These are phyloP conservation scores for Yamadazyma siamensis DNA, from an alignment of 1,139 yeast genomes.

Conservation along the genomic window DNA sequence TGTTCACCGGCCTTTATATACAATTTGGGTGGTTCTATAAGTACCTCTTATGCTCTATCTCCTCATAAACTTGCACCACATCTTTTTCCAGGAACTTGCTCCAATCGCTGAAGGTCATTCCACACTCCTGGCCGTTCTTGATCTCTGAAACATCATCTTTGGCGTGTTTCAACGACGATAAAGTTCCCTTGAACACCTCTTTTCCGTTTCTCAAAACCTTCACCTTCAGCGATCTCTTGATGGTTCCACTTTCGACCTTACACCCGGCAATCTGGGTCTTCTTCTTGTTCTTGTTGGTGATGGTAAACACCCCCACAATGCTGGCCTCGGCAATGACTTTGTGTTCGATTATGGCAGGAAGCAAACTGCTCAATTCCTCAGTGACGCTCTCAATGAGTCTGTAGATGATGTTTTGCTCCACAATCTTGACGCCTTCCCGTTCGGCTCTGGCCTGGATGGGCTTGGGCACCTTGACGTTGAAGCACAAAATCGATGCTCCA, in stretches of 20 bases:
- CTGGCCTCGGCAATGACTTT: constrained; percentile 69
- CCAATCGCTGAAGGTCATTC: constrained; percentile 72
- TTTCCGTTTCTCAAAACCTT: constrained; percentile 59
- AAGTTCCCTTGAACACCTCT: constrained; percentile 61
- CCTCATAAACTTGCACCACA: constrained; percentile 69
- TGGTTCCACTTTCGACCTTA: constrained; percentile 67
- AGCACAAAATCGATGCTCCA: constrained; percentile 70
- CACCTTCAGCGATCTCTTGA: constrained; percentile 58
- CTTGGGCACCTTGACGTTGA: constrained; percentile 70
- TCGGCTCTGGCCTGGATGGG: constrained; percentile 62
- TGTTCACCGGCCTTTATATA: too few species aligned
- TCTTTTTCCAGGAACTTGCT: constrained; percentile 76
- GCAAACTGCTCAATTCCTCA: constrained; percentile 52
- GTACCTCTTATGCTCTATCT: constrained; percentile 63
- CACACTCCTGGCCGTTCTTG: constrained; percentile 88
- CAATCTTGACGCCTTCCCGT: constrained; percentile 54
- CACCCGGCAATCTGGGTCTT: constrained; percentile 80
- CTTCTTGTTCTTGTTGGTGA: constrained; percentile 49
- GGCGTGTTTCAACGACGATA: constrained; percentile 75
- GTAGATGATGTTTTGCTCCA: constrained; percentile 77
- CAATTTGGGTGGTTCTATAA: too few species aligned
- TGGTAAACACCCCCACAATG: constrained; percentile 68
- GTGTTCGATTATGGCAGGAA: constrained; percentile 67
- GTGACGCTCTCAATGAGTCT: constrained; percentile 84
- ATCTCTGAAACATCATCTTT: constrained; percentile 80